Conservation (phyloP, 1,284 basidiomycete genomes). For the Pyrrhoderma lamaoense region DNA sequence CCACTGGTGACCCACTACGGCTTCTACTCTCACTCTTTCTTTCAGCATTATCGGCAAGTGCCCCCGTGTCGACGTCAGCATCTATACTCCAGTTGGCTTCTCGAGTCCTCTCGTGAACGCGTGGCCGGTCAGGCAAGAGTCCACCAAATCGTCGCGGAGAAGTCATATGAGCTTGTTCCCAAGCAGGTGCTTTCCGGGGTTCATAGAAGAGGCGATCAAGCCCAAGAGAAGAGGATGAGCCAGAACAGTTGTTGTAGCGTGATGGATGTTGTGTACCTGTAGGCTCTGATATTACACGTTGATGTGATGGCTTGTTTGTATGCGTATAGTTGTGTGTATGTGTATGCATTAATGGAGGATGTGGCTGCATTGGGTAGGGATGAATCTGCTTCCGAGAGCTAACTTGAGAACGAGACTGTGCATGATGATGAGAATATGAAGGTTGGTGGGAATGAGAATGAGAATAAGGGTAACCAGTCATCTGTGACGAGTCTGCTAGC, state of each 20-base stretch:
- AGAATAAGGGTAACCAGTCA: neutral
- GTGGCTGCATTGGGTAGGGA: no score
- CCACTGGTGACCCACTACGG: neutral
- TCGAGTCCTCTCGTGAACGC: constrained; percentile 11
- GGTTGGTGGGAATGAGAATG: no score
- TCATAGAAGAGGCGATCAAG: neutral
- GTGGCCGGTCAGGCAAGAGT: constrained; percentile 7
- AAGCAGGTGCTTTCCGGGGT: constrained; percentile 2
- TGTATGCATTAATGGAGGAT: no score
- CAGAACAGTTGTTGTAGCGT: neutral
- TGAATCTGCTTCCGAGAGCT: no score
- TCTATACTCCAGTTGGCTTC: constrained; percentile 16
- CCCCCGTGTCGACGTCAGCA: neutral
- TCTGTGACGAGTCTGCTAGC: neutral
- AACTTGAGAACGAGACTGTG: no score
- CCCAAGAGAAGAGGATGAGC: neutral
- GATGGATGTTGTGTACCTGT: neutral
- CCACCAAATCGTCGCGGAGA: constrained; percentile 13
- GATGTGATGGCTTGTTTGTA: neutral
- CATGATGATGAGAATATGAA: no score
- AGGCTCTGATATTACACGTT: neutral
- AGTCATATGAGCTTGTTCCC: constrained; percentile 14
- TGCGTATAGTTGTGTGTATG: neutral
- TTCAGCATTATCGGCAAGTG: neutral
- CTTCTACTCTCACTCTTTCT: neutral